Percentiles rank a stretch among this genome's conserved stretches.
phyloP scores from a whole-genome alignment of 164 flowering plant species.

The Tetrastigma voinierianum region DNA sequence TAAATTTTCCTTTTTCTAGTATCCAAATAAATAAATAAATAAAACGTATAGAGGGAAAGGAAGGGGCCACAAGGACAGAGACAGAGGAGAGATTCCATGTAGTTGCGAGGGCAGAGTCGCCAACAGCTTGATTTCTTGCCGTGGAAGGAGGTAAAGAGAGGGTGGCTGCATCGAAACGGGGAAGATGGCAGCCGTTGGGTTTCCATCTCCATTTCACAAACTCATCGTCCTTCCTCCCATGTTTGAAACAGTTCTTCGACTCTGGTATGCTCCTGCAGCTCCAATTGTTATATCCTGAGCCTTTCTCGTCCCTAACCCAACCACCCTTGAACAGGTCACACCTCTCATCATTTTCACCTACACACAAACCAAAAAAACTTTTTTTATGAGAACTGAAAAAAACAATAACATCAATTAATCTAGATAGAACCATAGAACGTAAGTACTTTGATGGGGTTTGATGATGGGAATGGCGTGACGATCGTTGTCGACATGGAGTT shows the following conservation, averaged over 20 bases:
- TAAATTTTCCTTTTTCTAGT: too few species aligned
- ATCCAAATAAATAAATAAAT: neutral
- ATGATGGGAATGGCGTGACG: neutral
- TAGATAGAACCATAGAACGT: too few species aligned
- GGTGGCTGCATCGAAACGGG: conserved; percentile 32
- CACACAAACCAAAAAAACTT: too few species aligned
- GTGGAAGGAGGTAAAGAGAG: conserved; percentile 25
- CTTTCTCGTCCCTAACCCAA: conserved; percentile 45
- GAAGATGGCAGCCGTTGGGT: conserved; percentile 43
- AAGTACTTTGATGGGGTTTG: too few species aligned
- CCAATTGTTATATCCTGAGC: conserved; percentile 31
- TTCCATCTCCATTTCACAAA: conserved; percentile 65
- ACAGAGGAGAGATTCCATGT: conserved; percentile 60
- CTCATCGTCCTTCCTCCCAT: conserved; percentile 46
- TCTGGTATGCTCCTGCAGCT: conserved; percentile 47
- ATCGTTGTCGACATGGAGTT: neutral
- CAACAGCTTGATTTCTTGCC: conserved; percentile 46
- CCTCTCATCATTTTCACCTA: conserved; percentile 7
- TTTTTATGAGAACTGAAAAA: too few species aligned
- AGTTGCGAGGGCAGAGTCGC: conserved; percentile 62
- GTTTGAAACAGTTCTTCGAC: conserved; percentile 45
- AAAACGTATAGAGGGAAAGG: too few species aligned
- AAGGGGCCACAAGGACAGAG: conserved; percentile 42
- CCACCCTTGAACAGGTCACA: conserved; percentile 50
- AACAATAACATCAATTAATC: too few species aligned